Evolutionary conservation across 2,329 filamentous ascomycete species (phyloP), one percentile per base, ranked within the genome.

Genomic region (Aspergillus sp.): DNA sequence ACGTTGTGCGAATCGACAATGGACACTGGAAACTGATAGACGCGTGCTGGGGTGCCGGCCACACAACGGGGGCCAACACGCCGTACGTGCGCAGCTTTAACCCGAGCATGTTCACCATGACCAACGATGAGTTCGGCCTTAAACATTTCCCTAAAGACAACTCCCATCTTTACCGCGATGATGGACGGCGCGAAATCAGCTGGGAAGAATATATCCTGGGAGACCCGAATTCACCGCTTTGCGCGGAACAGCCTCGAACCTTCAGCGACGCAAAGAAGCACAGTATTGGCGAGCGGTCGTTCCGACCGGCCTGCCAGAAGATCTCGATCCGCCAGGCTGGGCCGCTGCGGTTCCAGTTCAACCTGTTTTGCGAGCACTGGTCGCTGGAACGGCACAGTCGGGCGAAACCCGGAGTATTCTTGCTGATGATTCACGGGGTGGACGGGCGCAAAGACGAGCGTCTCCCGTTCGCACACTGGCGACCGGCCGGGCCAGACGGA

Each of bases 11-110:
- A 51, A 91, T 98, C 58, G 93, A 98, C 66, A 84, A 87, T 24
- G 91, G 90, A 2, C 84, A 86, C 63, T 98, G 93, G 93, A 96
- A 97, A 75, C 82, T 98, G 1, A 77, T 98, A 49, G 95, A 99
- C 68, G 76, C 89, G 0, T 98, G 93, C 71, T 99, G 95, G 95
- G 95, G 95, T 40, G 91, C 93, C 0, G 93, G 93, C 2, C 80
- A 85, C 61, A 75, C 96, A 8, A 75, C 80, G 44, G 79, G 78
- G 2, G 59, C 73, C 68, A 80, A 79, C 15, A 75, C 82, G 56
- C 73, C 79, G 1, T 97, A 92, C 75, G 83, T 83, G 44, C 83
- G 88, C 65, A 71, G 79, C 3, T 96, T 97, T 72, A 82, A 79
- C 1, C 85, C 91, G 0, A 73, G 80, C 4, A 73, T 77, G 61